Conservation (phyloP, 352 stramenopile genomes). For the Pythium dissimile region DNA sequence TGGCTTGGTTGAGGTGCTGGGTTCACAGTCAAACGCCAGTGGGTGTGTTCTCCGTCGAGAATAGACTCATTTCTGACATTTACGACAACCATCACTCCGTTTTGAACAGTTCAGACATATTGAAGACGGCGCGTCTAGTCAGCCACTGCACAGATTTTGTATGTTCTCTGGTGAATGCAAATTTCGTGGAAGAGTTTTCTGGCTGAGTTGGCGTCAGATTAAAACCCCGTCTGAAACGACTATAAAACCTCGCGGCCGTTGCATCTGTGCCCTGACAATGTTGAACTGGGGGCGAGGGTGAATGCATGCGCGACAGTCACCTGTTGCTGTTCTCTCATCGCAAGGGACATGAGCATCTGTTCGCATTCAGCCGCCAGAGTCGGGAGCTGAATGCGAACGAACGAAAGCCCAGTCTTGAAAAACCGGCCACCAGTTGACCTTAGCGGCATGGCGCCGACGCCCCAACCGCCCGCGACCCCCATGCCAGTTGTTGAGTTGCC, state of each 20-base stretch:
- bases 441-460: conserved; percentile 8
- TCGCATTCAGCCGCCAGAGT: conserved; percentile 13
- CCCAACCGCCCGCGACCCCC: not conserved
- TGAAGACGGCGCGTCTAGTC: conserved; percentile 11
- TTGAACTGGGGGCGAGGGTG: not conserved
- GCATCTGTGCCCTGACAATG: not conserved
- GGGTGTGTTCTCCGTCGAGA: not conserved
- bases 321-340: not conserved
- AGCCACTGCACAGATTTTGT: too few species aligned
- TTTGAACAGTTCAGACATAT: conserved; percentile 15
- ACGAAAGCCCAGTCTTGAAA: conserved; percentile 4
- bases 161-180: conserved; percentile 15
- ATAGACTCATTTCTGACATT: conserved; percentile 3
- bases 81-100: conserved; percentile 16
- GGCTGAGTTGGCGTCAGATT: not conserved
- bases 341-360: conserved; percentile 2
- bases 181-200: conserved; percentile 15
- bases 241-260: conserved; percentile 11
- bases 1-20: not conserved
- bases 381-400: conserved; percentile 15
- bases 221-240: conserved; percentile 11
- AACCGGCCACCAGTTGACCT: not conserved
- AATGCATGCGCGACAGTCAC: not conserved
- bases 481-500: not conserved
- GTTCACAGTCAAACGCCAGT: not conserved